phyloP scores from a whole-genome alignment of 2,329 filamentous ascomycete genomes.

The Fusarium austroafricanum region DNA sequence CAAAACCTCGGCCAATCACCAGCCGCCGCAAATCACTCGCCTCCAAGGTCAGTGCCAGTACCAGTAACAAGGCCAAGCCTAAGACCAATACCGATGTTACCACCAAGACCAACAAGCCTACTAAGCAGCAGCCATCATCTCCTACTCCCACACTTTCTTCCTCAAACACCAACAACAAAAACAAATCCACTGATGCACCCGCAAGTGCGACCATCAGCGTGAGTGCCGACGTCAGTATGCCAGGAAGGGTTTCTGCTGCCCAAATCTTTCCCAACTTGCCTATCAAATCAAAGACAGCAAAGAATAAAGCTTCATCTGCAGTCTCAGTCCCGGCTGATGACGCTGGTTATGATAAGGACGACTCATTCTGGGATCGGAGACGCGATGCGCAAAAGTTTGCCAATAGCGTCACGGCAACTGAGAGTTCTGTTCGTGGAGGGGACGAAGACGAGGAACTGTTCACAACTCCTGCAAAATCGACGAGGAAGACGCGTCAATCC shows the following conservation, averaged over 20 bases:
- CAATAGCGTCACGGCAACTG: conserved; percentile 49
- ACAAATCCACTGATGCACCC: conserved; percentile 35
- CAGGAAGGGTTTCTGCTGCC: conserved; percentile 52
- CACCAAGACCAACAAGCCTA: conserved; percentile 51
- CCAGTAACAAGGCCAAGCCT: conserved; percentile 48
- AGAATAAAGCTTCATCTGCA: conserved; percentile 47
- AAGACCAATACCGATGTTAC: conserved; percentile 40
- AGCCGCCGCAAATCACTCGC: conserved; percentile 55
- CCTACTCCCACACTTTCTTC: conserved; percentile 43
- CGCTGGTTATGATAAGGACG: conserved; percentile 48
- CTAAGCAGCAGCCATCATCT: conserved; percentile 51
- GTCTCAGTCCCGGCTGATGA: conserved; percentile 42
- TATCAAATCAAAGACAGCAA: conserved; percentile 45
- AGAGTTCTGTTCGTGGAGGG: conserved; percentile 55
- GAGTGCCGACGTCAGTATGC: conserved; percentile 54
- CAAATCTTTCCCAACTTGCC: conserved; percentile 50
- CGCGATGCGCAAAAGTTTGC: conserved; percentile 55
- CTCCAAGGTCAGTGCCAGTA: conserved; percentile 48
- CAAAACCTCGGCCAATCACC: conserved; percentile 56
- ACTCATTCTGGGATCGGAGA: conserved; percentile 51
- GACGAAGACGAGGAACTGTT: conserved; percentile 44
- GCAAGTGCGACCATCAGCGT: conserved; percentile 43
- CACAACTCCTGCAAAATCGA: conserved; percentile 50
- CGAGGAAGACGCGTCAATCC: conserved; percentile 53
- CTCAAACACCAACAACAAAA: conserved; percentile 26